Evolutionary conservation across 176 grass and related monocot genomes (phyloP).

Genomic region (Urochloa ruziziensis): DNA sequence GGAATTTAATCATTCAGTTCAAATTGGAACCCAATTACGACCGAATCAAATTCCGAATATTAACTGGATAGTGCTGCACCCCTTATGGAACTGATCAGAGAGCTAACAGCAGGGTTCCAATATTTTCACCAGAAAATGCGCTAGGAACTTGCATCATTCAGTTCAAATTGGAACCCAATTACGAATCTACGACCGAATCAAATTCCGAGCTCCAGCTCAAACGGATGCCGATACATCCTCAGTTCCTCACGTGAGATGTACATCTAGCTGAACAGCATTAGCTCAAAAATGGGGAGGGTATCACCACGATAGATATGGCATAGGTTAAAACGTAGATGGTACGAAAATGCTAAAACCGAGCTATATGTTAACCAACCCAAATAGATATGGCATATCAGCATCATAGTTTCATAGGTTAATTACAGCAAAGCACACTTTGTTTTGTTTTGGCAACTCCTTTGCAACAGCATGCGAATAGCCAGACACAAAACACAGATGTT

Average conservation of each 20-base stretch:
- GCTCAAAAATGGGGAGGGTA: background rate
- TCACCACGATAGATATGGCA: background rate
- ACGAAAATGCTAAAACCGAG: background rate
- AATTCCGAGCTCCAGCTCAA: no score
- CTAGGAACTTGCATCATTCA: no score
- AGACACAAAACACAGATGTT: background rate
- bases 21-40: no score
- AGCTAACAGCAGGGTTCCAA: no score
- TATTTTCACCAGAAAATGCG: background rate
- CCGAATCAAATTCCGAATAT: no score
- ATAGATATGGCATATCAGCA: background rate
- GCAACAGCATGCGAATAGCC: background rate
- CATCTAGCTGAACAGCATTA: background rate
- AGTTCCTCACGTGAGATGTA: background rate
- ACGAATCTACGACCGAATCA: no score
- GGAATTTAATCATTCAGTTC: no score
- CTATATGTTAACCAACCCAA: background rate
- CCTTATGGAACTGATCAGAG: background rate
- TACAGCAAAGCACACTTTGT: constrained; percentile 7
- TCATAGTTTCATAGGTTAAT: constrained; percentile 9
- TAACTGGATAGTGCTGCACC: no score
- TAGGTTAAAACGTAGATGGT: background rate
- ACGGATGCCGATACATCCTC: background rate
- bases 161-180: no score
- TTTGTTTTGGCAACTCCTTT: background rate